Base-by-base conservation (phyloP, 2,329 filamentous ascomycete genomes). In the Scolecobasidium constrictum region DNA sequence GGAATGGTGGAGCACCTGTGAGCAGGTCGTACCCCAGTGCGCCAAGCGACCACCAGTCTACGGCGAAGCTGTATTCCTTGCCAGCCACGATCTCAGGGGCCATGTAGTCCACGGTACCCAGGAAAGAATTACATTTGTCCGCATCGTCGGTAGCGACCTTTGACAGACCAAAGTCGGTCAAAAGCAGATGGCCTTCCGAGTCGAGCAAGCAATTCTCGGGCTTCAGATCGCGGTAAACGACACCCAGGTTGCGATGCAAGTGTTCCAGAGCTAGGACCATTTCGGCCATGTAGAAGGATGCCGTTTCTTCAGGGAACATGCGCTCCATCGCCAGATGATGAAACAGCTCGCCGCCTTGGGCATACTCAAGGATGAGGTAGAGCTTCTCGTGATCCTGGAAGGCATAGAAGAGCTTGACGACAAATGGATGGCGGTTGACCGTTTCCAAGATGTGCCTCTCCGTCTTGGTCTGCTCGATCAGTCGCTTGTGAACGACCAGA, bases 91-190 rank as follows among this genome's bases (percentile, higher is more conserved):
- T 84, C 64, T 98, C 92, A 1, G 92, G 92, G 0, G 92, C 93
- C 92, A 98, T 98, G 72, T 98, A 98, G 60, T 96, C 92, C 46
- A 95, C 82, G 0, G 92, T 98, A 40, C 92, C 92, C 7, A 95
- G 77, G 50, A 95, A 83, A 34, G 86, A 94, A 63, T 87, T 86
- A 71, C 90, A 95, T 22, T 71, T 72, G 49, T 72, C 72, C 43
- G 75, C 73, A 43, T 76, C 78, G 45, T 87, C 81, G 13, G 92
- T 74, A 1, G 88, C 81, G 22, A 96, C 92, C 64, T 98, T 98
- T 65, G 86, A 94, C 15, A 98, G 75, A 4, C 92, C 92, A 59
- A 98, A 98, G 62, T 98, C 93, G 1, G 93, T 96, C 20, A 98
- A 74, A 4, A 98, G 77, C 1, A 98, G 75, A 59, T 98, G 92